phyloP scores from a whole-genome alignment of 2,329 filamentous ascomycete genomes.

The Aspergillus candidus region DNA sequence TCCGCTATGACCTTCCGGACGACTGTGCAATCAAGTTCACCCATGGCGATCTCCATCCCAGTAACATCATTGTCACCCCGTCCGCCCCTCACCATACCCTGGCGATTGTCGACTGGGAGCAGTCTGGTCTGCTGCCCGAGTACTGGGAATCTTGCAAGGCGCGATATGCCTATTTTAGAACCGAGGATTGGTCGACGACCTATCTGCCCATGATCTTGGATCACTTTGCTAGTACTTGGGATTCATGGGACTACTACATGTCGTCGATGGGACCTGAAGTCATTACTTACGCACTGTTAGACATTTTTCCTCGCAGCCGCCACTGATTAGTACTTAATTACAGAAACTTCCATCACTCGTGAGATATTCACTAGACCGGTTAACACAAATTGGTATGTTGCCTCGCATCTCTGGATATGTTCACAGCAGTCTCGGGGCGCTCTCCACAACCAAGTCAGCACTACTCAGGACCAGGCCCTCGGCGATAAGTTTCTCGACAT shows the following conservation, averaged over 20 bases:
- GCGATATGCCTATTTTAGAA: conserved; percentile 14
- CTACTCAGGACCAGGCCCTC: background rate
- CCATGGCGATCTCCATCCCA: conserved; percentile 31
- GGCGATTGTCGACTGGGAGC: conserved; percentile 28
- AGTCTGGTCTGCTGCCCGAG: conserved; percentile 26
- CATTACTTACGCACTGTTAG: background rate
- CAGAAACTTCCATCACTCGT: background rate
- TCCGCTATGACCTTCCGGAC: conserved; percentile 25
- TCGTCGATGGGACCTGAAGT: conserved; percentile 15
- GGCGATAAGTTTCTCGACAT: conserved; percentile 1
- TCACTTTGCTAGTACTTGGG: conserved; percentile 20
- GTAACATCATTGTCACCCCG: conserved; percentile 25
- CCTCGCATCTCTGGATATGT: background rate
- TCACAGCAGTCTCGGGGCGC: background rate
- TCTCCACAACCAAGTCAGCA: background rate
- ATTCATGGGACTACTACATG: conserved; percentile 28
- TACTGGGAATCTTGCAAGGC: conserved; percentile 31
- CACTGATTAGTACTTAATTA: background rate
- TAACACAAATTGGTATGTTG: background rate
- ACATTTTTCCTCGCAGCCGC: background rate
- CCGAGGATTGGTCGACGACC: conserved; percentile 20
- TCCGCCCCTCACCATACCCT: conserved; percentile 14
- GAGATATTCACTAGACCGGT: background rate
- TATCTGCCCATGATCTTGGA: conserved; percentile 29
- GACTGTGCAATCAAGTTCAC: conserved; percentile 29